Conservation (phyloP, 1,139 yeast genomes). For the Geotrichum carabidarum region DNA sequence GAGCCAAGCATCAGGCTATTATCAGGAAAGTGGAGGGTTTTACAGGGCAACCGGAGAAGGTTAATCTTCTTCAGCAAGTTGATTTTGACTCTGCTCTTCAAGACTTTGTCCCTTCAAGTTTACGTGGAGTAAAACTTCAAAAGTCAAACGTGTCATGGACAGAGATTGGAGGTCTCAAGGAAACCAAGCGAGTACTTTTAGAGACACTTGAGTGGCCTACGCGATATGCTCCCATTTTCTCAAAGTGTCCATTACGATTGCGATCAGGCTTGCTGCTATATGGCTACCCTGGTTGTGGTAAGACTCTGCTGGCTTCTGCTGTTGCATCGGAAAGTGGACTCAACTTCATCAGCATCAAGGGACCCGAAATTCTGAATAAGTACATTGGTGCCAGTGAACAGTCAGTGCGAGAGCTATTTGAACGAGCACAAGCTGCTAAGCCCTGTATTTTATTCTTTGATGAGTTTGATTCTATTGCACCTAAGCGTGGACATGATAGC, state of each 20-base stretch:
- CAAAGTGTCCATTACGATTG: constrained; percentile 76
- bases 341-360: constrained; percentile 88
- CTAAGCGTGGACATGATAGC: constrained; percentile 96
- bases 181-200: constrained; percentile 67
- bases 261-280: constrained; percentile 86
- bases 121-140: constrained; percentile 82
- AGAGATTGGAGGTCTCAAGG: constrained; percentile 82
- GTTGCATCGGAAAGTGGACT: constrained; percentile 93
- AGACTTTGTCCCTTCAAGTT: constrained; percentile 72
- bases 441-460: constrained; percentile 94
- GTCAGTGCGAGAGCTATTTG: constrained; percentile 86
- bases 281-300: constrained; percentile 98
- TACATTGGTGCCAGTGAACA: constrained; percentile 98
- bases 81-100: constrained; percentile 56
- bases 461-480: constrained; percentile 95
- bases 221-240: constrained; percentile 88
- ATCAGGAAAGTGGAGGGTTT: constrained; percentile 23
- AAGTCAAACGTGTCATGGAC: constrained; percentile 73
- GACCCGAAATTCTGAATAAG: constrained; percentile 92
- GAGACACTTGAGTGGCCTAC: constrained; percentile 98
- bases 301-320: constrained; percentile 87
- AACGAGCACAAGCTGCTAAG: constrained; percentile 87
- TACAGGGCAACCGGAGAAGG: constrained; percentile 15
- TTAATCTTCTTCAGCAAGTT: constrained; percentile 21
- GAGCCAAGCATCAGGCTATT: constrained; percentile 56